Base-by-base conservation (phyloP, 2,329 filamentous ascomycete genomes). In the Penicillium sp. region DNA sequence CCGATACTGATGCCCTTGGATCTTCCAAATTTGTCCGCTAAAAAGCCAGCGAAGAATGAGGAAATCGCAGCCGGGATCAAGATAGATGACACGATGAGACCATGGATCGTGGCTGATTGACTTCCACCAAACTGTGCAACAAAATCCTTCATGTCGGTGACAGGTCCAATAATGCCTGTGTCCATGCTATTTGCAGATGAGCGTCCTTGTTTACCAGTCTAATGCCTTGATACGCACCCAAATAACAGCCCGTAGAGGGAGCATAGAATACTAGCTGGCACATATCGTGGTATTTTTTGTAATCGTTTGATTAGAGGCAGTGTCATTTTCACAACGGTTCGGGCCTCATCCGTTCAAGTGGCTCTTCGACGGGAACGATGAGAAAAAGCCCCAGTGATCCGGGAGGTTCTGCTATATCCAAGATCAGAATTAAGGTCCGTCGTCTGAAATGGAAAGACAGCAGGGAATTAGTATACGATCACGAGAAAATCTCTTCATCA, bases 11-110 rank as follows among this genome's bases (percentile, higher is more conserved):
- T 80, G 2, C 77, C 75, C 13, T 70, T 71, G 0, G 80, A 70
- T 10, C 83, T 75, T 0, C 84, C 84, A 4, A 81, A 75, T 58
- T 66, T 73, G 59, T 80, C 81, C 5, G 75, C 80, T 2, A 86
- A 73, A 55, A 81, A 76, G 0, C 85, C 79, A 0, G 82, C 83
- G 53, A 86, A 81, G 31, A 86, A 72, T 0, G 83, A 83, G 2
- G 83, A 81, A n/a, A 85, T 64, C 0, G 79, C 79, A 5, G 82
- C 84, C 0, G 83, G 80, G 29, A 87, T 75, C 44, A 86, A 71
- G 51, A 87, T 83, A 2, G 78, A 77, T 0, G 84, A 86, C 2
- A 88, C 83, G 1, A 82, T 79, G 21, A 86, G 73, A 0, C 85
- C 84, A 49, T 81, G 80, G 4, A 85, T 66, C 0, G 77, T 78